phyloP scores from a whole-genome alignment of 768 basidiomycete species.

The Pholiota conissans region DNA sequence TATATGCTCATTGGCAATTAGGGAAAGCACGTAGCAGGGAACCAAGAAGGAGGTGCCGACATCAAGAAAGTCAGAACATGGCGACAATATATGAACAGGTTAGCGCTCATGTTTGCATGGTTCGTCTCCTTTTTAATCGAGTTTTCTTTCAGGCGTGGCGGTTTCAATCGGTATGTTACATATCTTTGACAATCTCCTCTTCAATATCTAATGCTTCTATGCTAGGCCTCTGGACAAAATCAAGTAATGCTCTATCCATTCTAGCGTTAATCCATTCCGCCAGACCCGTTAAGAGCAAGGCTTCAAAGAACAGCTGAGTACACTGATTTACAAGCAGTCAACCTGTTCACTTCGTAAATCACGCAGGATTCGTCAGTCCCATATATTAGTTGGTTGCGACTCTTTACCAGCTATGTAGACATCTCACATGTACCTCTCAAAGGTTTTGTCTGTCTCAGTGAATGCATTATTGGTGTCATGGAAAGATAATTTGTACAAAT shows the following conservation, averaged over 20 bases:
- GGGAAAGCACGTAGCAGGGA: slow-evolving; percentile 81
- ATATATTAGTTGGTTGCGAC: background rate
- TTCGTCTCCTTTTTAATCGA: background rate
- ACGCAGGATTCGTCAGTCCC: slow-evolving; percentile 3
- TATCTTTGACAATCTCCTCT: background rate
- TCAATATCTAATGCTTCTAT: slow-evolving; percentile 56
- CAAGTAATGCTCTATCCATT: slow-evolving; percentile 49
- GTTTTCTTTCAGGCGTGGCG: slow-evolving; percentile 61
- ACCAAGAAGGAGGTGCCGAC: slow-evolving; percentile 68
- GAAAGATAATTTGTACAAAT: slow-evolving; percentile 11
- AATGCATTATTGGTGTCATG: slow-evolving; percentile 9
- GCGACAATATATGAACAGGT: slow-evolving; percentile 99
- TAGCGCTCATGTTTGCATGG: slow-evolving; percentile 15
- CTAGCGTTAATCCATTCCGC: no score
- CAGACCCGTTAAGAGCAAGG: background rate
- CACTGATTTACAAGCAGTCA: slow-evolving; percentile 8
- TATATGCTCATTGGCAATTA: slow-evolving; percentile 23
- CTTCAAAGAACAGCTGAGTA: slow-evolving; percentile 15
- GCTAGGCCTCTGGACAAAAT: slow-evolving; percentile 91
- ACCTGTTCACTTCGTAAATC: slow-evolving; percentile 6
- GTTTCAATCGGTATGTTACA: slow-evolving; percentile 80
- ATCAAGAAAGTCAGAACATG: slow-evolving; percentile 87
- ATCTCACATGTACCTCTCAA: background rate
- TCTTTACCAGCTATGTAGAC: background rate
- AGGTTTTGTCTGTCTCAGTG: background rate